These are phyloP conservation scores for Mycena indigotica DNA, from an alignment of 768 basidiomycete species.

Conservation along the genomic window DNA sequence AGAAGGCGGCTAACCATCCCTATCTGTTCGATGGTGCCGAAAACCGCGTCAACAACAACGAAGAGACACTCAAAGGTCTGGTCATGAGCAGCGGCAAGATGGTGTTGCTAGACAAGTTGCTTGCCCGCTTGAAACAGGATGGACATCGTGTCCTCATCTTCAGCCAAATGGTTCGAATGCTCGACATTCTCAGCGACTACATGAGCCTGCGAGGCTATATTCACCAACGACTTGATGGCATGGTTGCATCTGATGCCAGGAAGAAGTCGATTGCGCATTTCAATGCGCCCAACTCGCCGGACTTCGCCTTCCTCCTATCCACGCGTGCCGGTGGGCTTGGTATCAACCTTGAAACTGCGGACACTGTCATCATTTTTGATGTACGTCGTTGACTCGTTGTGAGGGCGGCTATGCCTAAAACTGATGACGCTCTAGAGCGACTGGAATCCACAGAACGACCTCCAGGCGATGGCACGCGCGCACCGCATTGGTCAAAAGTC, in stretches of 20 bases:
- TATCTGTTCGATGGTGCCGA: constrained; percentile 98
- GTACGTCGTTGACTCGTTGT: constrained; percentile 39
- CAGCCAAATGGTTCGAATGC: constrained; percentile 98
- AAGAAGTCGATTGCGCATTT: constrained; percentile 98
- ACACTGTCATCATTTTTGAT: constrained; percentile 99
- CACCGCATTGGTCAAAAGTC: constrained; percentile 99
- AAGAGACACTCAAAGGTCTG: constrained; percentile 91
- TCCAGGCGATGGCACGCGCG: constrained; percentile 99
- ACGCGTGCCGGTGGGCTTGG: constrained; percentile 97
- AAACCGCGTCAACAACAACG: constrained; percentile 53
- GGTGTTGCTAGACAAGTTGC: constrained; percentile 95
- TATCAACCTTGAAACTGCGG: constrained; percentile 97
- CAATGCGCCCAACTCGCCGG: constrained; percentile 88
- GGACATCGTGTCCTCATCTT: constrained; percentile 98
- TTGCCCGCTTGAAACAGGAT: constrained; percentile 85
- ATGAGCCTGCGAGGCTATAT: constrained; percentile 87
- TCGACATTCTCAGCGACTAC: constrained; percentile 98
- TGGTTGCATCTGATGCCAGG: constrained; percentile 89
- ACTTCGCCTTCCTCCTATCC: constrained; percentile 95
- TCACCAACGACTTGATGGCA: constrained; percentile 94
- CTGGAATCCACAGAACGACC: constrained; percentile 98
- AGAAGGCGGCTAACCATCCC: constrained; percentile 98
- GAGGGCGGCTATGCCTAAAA: neutral
- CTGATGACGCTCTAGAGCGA: constrained; percentile 65
- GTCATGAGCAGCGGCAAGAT: constrained; percentile 99